Conservation (phyloP, 768 basidiomycete genomes). For the Agaricus blazei region DNA sequence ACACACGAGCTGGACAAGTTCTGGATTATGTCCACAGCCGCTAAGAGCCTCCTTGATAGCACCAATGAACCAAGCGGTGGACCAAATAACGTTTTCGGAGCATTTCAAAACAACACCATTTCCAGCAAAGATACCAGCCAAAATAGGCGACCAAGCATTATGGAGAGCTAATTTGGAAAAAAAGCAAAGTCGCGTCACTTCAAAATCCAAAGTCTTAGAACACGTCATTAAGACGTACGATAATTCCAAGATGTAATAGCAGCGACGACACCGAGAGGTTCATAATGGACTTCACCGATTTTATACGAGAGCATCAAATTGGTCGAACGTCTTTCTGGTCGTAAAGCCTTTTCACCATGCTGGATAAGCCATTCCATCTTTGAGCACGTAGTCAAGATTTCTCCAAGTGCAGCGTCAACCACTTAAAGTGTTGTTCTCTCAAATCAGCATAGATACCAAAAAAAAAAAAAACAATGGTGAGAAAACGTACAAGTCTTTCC, state of each 20-base stretch:
- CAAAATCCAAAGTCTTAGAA: not conserved
- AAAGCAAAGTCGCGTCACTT: not conserved
- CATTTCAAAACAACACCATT: constrained; percentile 90
- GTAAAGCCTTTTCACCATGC: constrained; percentile 74
- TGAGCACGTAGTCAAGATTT: constrained; percentile 90
- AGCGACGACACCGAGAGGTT: constrained; percentile 89
- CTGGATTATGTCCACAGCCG: constrained; percentile 76
- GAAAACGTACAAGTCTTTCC: constrained; percentile 80
- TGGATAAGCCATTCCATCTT: constrained; percentile 92
- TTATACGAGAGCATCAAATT: constrained; percentile 75
- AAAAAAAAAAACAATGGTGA: not conserved
- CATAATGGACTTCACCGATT: constrained; percentile 73
- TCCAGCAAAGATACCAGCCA: constrained; percentile 87
- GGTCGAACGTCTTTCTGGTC: constrained; percentile 63
- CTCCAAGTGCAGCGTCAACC: constrained; percentile 90
- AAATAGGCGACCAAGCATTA: constrained; percentile 90
- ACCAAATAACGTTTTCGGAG: constrained; percentile 92
- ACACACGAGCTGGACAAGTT: constrained; percentile 88
- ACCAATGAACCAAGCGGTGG: constrained; percentile 75
- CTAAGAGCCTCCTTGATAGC: constrained; percentile 73
- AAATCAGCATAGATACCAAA: not conserved
- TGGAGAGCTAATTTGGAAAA: constrained; percentile 60
- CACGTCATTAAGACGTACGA: constrained; percentile 38
- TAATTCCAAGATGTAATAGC: constrained; percentile 97
- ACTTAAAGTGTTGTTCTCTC: constrained; percentile 38